These are phyloP conservation scores for Circinella minor DNA, from an alignment of 371 early-diverging fungal species.

Conservation along the genomic window DNA sequence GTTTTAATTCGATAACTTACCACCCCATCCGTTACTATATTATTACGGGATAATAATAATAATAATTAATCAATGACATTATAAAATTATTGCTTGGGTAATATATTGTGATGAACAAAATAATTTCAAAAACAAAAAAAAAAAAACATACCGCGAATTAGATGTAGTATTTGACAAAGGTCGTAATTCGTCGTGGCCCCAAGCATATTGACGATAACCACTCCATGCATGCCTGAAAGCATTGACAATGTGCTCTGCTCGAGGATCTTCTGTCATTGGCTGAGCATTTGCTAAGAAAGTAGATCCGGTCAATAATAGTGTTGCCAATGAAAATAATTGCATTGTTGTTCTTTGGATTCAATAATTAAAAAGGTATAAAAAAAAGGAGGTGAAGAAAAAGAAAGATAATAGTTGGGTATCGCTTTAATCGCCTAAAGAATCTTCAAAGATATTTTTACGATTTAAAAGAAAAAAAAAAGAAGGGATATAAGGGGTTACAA, in stretches of 20 bases:
- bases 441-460: not conserved
- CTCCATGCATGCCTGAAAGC: conserved; percentile 78
- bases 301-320: not conserved
- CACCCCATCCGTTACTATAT: conserved; percentile 55
- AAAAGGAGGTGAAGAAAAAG: conserved; percentile 3
- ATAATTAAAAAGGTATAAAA: not conserved
- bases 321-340: conserved; percentile 1
- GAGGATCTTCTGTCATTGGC: conserved; percentile 3
- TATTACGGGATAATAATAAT: not conserved
- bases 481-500: too few relatives aligned
- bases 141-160: conserved; percentile 67
- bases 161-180: conserved; percentile 46
- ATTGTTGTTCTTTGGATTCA: not conserved
- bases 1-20: conserved; percentile 19
- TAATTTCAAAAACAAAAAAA: conserved; percentile 9
- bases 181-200: conserved; percentile 63
- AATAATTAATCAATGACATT: conserved; percentile 19
- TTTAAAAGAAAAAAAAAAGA: not conserved
- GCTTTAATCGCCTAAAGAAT: too few relatives aligned
- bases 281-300: not conserved
- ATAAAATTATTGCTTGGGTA: conserved; percentile 38
- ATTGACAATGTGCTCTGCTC: conserved; percentile 40
- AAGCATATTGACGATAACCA: conserved; percentile 70
- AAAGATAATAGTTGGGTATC: not conserved
- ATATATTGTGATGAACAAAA: too few relatives aligned